Percentiles rank a stretch among this genome's conserved stretches.
Evolutionary conservation across 2,329 filamentous ascomycete species (phyloP).

Genomic region (Fusarium torulosum): DNA sequence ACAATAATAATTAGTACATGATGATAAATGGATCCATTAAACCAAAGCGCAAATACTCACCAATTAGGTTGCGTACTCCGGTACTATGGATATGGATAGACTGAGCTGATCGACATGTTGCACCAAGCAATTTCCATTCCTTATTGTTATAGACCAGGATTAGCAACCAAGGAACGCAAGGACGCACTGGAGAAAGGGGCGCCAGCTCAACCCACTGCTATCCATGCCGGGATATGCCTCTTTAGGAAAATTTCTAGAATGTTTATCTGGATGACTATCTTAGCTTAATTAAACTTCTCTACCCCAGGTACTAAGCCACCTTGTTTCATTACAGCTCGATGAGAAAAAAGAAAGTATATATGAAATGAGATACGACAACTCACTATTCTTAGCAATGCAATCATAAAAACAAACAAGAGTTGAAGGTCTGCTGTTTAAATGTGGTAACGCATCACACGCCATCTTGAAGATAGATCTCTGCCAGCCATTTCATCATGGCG

Average conservation of each 20-base stretch:
- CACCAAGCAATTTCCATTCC: constrained; percentile 46
- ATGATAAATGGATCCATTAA: constrained; percentile 14
- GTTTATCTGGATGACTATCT: not conserved
- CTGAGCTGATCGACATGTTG: constrained; percentile 40
- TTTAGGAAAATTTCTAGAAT: constrained; percentile 28
- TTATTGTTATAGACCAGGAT: constrained; percentile 38
- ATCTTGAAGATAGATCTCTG: not conserved
- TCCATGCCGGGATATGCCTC: constrained; percentile 18
- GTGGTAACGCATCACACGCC: constrained; percentile 11
- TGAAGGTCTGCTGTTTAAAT: not conserved
- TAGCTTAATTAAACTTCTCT: constrained; percentile 19
- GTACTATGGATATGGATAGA: constrained; percentile 36
- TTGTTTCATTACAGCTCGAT: not conserved
- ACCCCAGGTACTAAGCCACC: constrained; percentile 8
- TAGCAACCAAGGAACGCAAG: constrained; percentile 29
- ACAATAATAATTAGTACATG: constrained; percentile 20
- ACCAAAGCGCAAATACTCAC: constrained; percentile 9
- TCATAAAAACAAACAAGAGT: not conserved
- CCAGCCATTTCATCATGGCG: constrained; percentile 4
- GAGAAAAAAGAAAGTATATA: not conserved
- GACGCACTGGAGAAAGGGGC: constrained; percentile 41
- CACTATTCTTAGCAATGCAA: no score
- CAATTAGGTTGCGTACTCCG: constrained; percentile 41
- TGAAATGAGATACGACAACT: not conserved
- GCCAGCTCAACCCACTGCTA: constrained; percentile 33